Conservation (phyloP, 805 yeast genomes). For the Tetrapisispora pingtungensis region DNA sequence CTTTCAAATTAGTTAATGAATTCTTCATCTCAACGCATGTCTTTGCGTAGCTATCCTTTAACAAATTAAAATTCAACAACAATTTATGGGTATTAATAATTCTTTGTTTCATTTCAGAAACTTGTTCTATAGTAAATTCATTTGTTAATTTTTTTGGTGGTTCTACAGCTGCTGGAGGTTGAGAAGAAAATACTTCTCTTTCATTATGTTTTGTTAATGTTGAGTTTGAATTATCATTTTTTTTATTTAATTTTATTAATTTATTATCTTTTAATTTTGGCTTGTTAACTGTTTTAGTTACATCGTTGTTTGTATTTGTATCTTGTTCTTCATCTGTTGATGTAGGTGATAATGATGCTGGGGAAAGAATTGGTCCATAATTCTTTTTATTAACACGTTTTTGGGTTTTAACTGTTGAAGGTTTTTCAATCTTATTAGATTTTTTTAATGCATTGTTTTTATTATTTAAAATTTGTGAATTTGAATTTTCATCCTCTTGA, state of each 20-base stretch:
- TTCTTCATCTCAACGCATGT: constrained; percentile 28
- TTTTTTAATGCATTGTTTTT: background rate
- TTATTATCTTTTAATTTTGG: background rate
- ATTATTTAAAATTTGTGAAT: background rate
- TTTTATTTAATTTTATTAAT: background rate
- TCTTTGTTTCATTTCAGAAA: constrained; percentile 25
- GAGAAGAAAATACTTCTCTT: background rate
- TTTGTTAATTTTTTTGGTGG: constrained; percentile 19
- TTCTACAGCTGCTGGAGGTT: background rate
- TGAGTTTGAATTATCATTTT: no score
- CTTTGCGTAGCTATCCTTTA: constrained; percentile 28
- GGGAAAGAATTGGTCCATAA: constrained; percentile 17
- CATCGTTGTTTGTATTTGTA: background rate
- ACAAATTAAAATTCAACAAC: constrained; percentile 23
- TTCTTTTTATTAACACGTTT: background rate
- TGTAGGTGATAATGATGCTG: constrained; percentile 30
- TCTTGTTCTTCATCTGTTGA: constrained; percentile 15
- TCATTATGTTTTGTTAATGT: background rate
- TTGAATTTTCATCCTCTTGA: background rate
- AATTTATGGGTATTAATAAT: constrained; percentile 28
- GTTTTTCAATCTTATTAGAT: background rate
- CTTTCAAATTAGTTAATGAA: constrained; percentile 26
- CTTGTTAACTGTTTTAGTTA: background rate
- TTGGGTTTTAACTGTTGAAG: background rate
- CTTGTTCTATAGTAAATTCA: constrained; percentile 25